Evolutionary conservation across 768 basidiomycete species (phyloP), one percentile per base, ranked within the genome.

Genomic region (Tylopilus felleus): DNA sequence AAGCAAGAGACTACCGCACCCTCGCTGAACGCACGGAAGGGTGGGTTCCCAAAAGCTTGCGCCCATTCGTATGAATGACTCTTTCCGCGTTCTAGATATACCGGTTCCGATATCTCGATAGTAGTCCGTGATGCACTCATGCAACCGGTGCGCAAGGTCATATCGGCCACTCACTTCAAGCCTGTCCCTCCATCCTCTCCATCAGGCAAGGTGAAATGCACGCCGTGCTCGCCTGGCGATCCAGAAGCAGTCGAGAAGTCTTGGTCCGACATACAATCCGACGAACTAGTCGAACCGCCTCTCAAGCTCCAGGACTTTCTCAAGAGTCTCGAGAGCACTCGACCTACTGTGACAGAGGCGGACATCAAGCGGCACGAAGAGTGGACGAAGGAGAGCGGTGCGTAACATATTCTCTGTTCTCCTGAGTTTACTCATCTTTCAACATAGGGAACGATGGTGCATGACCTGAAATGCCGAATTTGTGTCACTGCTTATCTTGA

Each of bases 121-220:
- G 78, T 96, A 48, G 96, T 98, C 23, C 87, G 94, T 52, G 96
- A 98, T 65, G 95, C 96, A 1, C 80, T 99, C 58, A 99, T 98
- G 96, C 95, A 98, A 67, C 96, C 96, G 1, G 91, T 99, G 14
- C 85, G 96, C 49, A 98, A 99, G 69, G 93, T 99, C 42, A 82
- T 98, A 46, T 84, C 86, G 21, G 94, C 97, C 2, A 97, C 94
- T 1, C 96, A 99, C 72, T 99, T 99, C 75, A 93, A 93, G 67
- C 76, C 71, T 29, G 75, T 83, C 12, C 42, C 60, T 57, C 51
- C 66, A 14, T 53, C 66, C 14, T 53, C 62, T 3, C 25, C 56
- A 9, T 51, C 63, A 10, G 54, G 10, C 8, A 73, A 68, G 27
- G 66, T 64, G 28, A 94, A 86, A 72, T 96, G 83, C 87, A 98